Evolutionary conservation across 257 asterid species (phyloP).

Genomic region (Nicotiana otophora): DNA sequence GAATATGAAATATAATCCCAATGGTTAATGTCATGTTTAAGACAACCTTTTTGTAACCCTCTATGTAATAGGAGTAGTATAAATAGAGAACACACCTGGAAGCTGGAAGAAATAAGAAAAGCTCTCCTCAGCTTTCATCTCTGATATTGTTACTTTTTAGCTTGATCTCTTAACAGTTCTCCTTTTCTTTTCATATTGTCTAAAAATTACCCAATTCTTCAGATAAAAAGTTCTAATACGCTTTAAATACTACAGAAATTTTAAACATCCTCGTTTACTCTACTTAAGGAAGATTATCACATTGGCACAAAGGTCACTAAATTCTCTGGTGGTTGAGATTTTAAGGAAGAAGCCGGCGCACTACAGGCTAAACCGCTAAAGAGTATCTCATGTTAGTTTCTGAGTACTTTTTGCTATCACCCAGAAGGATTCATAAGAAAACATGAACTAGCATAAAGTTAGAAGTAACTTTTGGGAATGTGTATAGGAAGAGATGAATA

Average conservation of each 20-base stretch:
- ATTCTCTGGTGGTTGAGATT: conserved; percentile 23
- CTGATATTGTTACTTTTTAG: no score
- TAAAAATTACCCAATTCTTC: background rate
- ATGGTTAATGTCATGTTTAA: no score
- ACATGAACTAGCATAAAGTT: background rate
- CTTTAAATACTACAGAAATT: background rate
- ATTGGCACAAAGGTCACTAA: background rate
- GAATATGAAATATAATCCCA: no score
- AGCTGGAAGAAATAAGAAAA: no score
- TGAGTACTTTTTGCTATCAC: background rate
- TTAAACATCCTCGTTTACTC: background rate
- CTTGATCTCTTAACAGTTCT: background rate
- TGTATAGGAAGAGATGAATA: background rate
- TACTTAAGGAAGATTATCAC: background rate
- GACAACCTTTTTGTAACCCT: no score
- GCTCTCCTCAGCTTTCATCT: no score
- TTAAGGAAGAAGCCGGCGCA: background rate
- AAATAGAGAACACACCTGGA: no score
- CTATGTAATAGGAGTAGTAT: no score
- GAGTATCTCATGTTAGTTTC: background rate
- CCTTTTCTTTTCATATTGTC: background rate
- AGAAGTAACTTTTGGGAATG: background rate
- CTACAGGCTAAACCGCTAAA: background rate
- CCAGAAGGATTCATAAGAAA: background rate
- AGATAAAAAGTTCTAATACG: background rate